Evolutionary conservation across 2,329 filamentous ascomycete species (phyloP).

Genomic region (Cucurbitaria berberidis): DNA sequence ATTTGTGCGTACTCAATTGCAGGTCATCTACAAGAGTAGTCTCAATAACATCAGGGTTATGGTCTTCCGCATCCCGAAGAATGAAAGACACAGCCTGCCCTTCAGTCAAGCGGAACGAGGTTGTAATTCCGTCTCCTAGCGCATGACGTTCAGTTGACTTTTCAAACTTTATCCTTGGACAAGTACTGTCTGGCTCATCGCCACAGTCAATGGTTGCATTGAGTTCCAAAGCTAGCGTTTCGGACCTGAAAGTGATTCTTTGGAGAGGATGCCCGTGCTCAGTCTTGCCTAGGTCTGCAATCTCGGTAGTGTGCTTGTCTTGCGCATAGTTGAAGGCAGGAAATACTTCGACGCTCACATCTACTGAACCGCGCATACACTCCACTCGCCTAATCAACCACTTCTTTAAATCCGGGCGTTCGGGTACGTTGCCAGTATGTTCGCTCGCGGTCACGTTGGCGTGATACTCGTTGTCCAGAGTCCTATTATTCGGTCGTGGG

Average conservation of each 20-base stretch:
- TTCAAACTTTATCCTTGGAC: constrained; percentile 62
- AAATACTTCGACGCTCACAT: constrained; percentile 72
- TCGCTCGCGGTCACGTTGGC: constrained; percentile 29
- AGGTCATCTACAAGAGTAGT: constrained; percentile 64
- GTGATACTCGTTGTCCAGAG: constrained; percentile 54
- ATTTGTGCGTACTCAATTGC: constrained; percentile 73
- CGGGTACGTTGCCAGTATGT: constrained; percentile 34
- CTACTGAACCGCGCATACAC: constrained; percentile 71
- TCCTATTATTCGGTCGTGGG: constrained; percentile 67
- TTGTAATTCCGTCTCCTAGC: constrained; percentile 68
- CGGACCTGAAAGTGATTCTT: constrained; percentile 65
- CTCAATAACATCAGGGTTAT: constrained; percentile 65
- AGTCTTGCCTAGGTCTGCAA: constrained; percentile 50
- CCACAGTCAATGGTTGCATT: constrained; percentile 70
- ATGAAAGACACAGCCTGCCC: constrained; percentile 74
- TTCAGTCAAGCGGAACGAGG: constrained; percentile 65
- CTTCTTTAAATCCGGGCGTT: constrained; percentile 61
- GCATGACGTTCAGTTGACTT: constrained; percentile 60
- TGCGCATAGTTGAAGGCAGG: constrained; percentile 68
- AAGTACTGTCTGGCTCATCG: constrained; percentile 56
- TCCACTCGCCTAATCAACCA: constrained; percentile 75
- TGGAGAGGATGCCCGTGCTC: constrained; percentile 27
- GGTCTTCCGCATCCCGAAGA: constrained; percentile 63
- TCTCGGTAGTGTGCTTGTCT: constrained; percentile 65
- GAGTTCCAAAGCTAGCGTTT: constrained; percentile 66